A percentile compares a stretch with the other conserved stretches of the same genome.
phyloP scores from a whole-genome alignment of 2,329 filamentous ascomycete genomes.

The Stagonosporopsis cucurbitacearum region DNA sequence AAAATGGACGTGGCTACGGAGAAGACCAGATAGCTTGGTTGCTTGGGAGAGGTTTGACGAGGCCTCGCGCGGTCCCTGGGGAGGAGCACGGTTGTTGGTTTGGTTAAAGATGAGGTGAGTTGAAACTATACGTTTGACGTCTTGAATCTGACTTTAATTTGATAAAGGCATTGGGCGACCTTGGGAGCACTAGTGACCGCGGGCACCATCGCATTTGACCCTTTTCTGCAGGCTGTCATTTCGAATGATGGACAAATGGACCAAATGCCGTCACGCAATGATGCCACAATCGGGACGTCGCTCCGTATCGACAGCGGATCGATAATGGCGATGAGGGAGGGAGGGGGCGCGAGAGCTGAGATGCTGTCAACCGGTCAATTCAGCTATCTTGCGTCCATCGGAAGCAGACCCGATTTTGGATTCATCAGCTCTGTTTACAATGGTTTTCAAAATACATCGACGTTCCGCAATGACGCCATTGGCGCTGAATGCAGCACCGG shows the following conservation, averaged over 20 bases:
- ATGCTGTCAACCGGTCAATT: too few species aligned
- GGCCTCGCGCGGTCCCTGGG: conserved; percentile 23
- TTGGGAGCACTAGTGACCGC: conserved; percentile 14
- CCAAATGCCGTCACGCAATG: background rate
- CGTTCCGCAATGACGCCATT: background rate
- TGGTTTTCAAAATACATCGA: conserved; percentile 11
- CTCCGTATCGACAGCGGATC: background rate
- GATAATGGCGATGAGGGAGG: background rate
- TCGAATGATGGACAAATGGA: conserved; percentile 2
- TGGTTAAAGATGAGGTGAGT: conserved; percentile 15
- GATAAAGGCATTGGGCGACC: conserved; percentile 15
- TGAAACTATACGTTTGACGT: too few species aligned
- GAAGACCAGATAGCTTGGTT: conserved; percentile 2
- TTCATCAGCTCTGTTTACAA: conserved; percentile 16
- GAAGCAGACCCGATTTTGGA: conserved; percentile 16
- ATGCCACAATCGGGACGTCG: background rate
- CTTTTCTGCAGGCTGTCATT: conserved; percentile 17
- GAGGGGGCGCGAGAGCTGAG: background rate
- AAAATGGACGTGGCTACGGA: conserved; percentile 21
- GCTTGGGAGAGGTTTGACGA: conserved; percentile 23
- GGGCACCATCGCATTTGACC: conserved; percentile 15
- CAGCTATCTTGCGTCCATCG: background rate
- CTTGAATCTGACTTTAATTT: background rate
- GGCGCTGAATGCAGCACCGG: conserved; percentile 9
- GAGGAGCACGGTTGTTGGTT: conserved; percentile 13